Evolutionary conservation across 2,329 filamentous ascomycete genomes (phyloP).

Genomic region (Bertia moriformis): DNA sequence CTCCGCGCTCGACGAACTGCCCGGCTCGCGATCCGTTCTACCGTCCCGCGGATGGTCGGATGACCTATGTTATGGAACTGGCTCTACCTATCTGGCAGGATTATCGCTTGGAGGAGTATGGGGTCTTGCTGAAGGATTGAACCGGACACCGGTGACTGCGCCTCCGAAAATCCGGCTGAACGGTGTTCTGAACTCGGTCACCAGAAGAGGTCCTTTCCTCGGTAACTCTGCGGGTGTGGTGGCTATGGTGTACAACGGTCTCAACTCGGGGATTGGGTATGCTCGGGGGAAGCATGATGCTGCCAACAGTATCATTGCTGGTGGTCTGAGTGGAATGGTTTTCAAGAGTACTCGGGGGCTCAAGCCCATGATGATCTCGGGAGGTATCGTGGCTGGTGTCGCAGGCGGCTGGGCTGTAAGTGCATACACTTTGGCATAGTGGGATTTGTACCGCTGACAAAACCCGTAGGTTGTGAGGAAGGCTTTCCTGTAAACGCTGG

Average conservation of each 20-base stretch:
- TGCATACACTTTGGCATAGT: conserved; percentile 9
- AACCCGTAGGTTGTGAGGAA: neutral
- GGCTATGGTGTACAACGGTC: conserved; percentile 87
- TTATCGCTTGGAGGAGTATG: conserved; percentile 75
- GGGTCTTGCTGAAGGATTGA: conserved; percentile 81
- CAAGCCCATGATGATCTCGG: conserved; percentile 86
- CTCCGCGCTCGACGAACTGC: conserved; percentile 45
- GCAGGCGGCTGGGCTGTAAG: conserved; percentile 85
- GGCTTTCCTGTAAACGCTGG: neutral
- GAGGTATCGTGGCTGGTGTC: conserved; percentile 71
- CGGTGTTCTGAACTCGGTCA: conserved; percentile 86
- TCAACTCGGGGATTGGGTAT: conserved; percentile 73
- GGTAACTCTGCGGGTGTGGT: conserved; percentile 93
- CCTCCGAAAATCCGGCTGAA: conserved; percentile 87
- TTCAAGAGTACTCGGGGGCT: conserved; percentile 92
- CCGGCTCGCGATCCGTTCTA: conserved; percentile 72
- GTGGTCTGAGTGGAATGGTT: conserved; percentile 75
- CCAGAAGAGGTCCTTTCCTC: conserved; percentile 79
- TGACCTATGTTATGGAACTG: conserved; percentile 94
- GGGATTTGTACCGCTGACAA: neutral
- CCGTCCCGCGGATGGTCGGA: conserved; percentile 96
- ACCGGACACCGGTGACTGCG: conserved; percentile 51
- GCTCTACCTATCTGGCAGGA: conserved; percentile 82
- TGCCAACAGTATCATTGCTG: conserved; percentile 74
- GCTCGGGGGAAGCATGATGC: conserved; percentile 76